Evolutionary conservation across 495 filamentous ascomycete species (phyloP), one percentile per base, ranked within the genome.

Genomic region (Entonaema liquescens): DNA sequence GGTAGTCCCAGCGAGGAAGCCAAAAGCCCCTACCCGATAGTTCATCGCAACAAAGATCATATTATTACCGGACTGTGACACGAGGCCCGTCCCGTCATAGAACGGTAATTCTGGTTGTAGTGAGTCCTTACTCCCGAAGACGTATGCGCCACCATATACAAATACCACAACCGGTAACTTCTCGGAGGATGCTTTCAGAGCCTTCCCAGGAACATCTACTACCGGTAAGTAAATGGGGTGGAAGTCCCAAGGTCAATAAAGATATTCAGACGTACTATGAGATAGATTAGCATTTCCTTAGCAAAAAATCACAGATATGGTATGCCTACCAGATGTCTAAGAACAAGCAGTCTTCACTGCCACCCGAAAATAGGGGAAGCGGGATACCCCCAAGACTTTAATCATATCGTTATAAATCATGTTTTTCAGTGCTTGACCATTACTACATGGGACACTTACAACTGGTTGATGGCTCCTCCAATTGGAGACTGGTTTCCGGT

Each of bases 41-140:
- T 91, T 91, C 36, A 89, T 61, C 19, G 88, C 77, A 4, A 91
- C 87, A 62, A 82, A 91, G 17, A 91, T 85, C 52, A 90, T 79
- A 8, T 76, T 70, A 35, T 74, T 76, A 13, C 76, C 53, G 35
- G 86, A 81, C 9, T 23, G 42, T 47, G 42, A 47, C 23, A 47
- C 23, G 1, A 47, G 9, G 11, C 42, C 42, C 21, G 19, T 79
- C 4, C 74, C 64, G 5, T 79, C 81, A 76, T 77, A 76, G 25
- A 74, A 79, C 1, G 67, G 78, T 23, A 79, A 62, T 23, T 71
- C 53, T 8, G 64, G 59, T 58, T 70, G 63, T n/a, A 68, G 28
- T 1, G 57, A 65, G 60, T 76, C 79, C 71, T 90, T 90, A 15
- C 80, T 80, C 2, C 89, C 88, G 40, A 78, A 61, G 5, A 79